Conservation (phyloP, 441 rosid species). For the Pelargonium cotyledonis region DNA sequence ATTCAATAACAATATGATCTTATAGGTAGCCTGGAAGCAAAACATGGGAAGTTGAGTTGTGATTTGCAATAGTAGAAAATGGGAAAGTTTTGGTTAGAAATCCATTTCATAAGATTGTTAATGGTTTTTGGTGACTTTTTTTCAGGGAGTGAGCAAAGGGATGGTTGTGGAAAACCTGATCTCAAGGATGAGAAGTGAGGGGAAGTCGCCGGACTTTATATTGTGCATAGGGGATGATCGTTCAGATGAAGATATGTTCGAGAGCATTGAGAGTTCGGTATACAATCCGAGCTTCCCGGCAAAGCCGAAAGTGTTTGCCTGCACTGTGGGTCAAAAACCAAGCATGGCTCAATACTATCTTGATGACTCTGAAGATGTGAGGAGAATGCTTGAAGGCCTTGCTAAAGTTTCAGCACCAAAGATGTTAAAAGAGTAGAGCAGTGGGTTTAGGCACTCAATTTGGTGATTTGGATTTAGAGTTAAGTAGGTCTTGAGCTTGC, state of each 20-base stretch:
- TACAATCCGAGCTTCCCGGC: neutral
- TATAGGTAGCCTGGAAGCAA: no score
- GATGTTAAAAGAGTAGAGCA: neutral
- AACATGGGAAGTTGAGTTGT: neutral
- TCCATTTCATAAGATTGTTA: neutral
- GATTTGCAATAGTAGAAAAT: no score
- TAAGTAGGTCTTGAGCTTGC: neutral
- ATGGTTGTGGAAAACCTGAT: constrained; percentile 9
- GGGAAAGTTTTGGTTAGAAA: neutral
- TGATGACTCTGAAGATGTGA: constrained; percentile 5
- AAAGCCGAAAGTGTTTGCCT: neutral
- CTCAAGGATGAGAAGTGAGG: neutral
- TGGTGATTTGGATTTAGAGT: neutral
- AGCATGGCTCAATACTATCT: constrained; percentile 20
- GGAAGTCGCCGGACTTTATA: constrained; percentile 15
- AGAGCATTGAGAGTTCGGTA: neutral
- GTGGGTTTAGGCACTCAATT: neutral
- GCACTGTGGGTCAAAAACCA: constrained; percentile 17
- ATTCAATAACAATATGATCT: no score
- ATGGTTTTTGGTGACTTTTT: neutral
- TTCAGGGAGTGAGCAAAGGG: constrained; percentile 18
- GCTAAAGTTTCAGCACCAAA: neutral
- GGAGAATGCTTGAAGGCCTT: constrained; percentile 14
- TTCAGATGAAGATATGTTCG: constrained; percentile 17
- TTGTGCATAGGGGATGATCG: constrained; percentile 18